phyloP scores from a whole-genome alignment of 306 rosid species.

The Trifolium subterraneum region DNA sequence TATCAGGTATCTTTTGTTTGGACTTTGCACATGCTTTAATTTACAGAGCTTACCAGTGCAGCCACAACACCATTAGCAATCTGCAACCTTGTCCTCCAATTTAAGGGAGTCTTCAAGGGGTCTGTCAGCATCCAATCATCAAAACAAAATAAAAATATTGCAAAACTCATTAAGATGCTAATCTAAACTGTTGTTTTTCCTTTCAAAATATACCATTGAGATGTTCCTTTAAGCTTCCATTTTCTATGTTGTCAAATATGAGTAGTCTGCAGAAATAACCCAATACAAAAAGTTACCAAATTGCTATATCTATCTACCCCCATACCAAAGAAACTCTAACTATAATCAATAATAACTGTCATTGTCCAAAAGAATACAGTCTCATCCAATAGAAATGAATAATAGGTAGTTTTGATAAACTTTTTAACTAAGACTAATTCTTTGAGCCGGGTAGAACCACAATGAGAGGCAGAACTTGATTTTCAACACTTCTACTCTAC shows the following conservation, averaged over 20 bases:
- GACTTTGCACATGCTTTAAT: conserved; percentile 9
- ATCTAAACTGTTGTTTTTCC: conserved; percentile 12
- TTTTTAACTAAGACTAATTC: too few relatives aligned
- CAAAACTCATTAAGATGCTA: conserved; percentile 22
- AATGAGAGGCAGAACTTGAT: too few relatives aligned
- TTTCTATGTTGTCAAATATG: conserved; percentile 73
- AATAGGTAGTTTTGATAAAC: background rate
- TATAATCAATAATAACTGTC: background rate
- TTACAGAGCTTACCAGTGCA: conserved; percentile 67
- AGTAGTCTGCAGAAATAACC: conserved; percentile 63
- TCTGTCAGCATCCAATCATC: conserved; percentile 57
- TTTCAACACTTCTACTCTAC: too few relatives aligned
- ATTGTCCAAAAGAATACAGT: conserved; percentile 9
- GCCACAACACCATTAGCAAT: conserved; percentile 83
- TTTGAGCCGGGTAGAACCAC: too few relatives aligned
- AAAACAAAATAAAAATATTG: conserved; percentile 33
- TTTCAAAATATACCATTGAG: conserved; percentile 67
- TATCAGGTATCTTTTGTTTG: conserved; percentile 11
- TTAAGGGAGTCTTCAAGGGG: conserved; percentile 86
- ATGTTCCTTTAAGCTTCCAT: conserved; percentile 93
- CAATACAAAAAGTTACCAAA: conserved; percentile 18
- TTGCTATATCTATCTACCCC: background rate
- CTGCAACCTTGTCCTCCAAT: conserved; percentile 86
- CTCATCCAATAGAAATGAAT: background rate
- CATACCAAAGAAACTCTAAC: background rate